These are phyloP conservation scores for Aspergillus ellipticus DNA, from an alignment of 495 filamentous ascomycete genomes.

Conservation along the genomic window DNA sequence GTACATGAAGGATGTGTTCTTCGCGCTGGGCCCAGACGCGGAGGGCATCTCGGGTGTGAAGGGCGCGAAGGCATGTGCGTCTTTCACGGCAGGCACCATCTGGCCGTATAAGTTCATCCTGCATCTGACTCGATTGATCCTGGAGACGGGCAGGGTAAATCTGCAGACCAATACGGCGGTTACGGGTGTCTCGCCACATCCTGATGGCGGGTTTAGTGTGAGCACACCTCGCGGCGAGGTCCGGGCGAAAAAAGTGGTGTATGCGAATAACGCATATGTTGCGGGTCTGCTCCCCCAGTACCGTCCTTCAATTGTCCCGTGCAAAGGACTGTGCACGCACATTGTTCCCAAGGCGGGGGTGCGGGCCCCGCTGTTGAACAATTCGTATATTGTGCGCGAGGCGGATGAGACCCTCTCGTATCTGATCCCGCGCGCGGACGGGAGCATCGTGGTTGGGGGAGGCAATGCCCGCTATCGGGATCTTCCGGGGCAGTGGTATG, in stretches of 20 bases:
- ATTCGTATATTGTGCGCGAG: constrained; percentile 29
- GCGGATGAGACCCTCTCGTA: constrained; percentile 43
- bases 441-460: constrained; percentile 69
- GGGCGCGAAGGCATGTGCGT: constrained; percentile 29
- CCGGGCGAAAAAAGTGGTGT: constrained; percentile 48
- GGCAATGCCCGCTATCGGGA: constrained; percentile 46
- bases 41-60: constrained; percentile 35
- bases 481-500: constrained; percentile 55
- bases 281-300: constrained; percentile 53
- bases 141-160: constrained; percentile 49
- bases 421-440: constrained; percentile 62
- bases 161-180: constrained; percentile 61
- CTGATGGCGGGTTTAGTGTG: constrained; percentile 40
- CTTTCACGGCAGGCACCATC: constrained; percentile 53
- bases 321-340: constrained; percentile 53
- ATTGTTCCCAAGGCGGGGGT: constrained; percentile 57
- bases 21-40: constrained; percentile 19
- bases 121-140: constrained; percentile 52
- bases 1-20: constrained; percentile 30
- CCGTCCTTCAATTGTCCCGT: constrained; percentile 57
- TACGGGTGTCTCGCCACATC: constrained; percentile 27
- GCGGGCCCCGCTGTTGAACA: constrained; percentile 35
- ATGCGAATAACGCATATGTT: constrained; percentile 73
- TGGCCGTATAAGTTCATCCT: constrained; percentile 61
- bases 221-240: constrained; percentile 53